phyloP scores from a whole-genome alignment of 345 rosid genomes.

The Crucihimalaya himalaica region DNA sequence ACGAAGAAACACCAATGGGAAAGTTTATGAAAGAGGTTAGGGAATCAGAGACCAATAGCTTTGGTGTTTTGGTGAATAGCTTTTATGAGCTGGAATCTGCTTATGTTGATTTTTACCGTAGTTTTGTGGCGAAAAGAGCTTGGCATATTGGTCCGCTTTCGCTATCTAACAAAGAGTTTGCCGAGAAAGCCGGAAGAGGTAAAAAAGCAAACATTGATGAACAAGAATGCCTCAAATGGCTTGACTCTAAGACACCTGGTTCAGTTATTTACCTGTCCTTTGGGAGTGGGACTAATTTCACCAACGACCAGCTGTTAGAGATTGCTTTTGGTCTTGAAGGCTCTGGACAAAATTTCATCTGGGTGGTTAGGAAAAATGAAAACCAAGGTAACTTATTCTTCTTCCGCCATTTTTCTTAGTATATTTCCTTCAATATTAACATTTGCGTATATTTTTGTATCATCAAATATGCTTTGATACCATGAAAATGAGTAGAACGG shows the following conservation, averaged over 20 bases:
- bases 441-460: background rate
- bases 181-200: conserved; percentile 44
- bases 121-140: conserved; percentile 43
- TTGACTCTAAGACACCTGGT: conserved; percentile 36
- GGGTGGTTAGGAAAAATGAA: conserved; percentile 46
- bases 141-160: conserved; percentile 52
- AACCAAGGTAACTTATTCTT: conserved; percentile 3
- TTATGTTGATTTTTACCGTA: conserved; percentile 53
- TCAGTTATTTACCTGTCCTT: conserved; percentile 51
- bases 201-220: conserved; percentile 39
- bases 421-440: background rate
- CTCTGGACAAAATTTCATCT: conserved; percentile 47
- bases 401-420: no score
- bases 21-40: conserved; percentile 12
- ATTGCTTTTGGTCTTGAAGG: conserved; percentile 48
- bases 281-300: conserved; percentile 44
- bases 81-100: conserved; percentile 66
- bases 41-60: conserved; percentile 55
- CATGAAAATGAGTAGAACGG: background rate
- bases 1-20: conserved; percentile 36
- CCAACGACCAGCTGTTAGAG: conserved; percentile 42
- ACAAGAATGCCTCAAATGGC: conserved; percentile 49
- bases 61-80: conserved; percentile 66
- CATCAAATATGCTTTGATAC: no score
- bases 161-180: conserved; percentile 26